Evolutionary conservation across 768 basidiomycete genomes (phyloP).

Genomic region (Lactarius tabidus): DNA sequence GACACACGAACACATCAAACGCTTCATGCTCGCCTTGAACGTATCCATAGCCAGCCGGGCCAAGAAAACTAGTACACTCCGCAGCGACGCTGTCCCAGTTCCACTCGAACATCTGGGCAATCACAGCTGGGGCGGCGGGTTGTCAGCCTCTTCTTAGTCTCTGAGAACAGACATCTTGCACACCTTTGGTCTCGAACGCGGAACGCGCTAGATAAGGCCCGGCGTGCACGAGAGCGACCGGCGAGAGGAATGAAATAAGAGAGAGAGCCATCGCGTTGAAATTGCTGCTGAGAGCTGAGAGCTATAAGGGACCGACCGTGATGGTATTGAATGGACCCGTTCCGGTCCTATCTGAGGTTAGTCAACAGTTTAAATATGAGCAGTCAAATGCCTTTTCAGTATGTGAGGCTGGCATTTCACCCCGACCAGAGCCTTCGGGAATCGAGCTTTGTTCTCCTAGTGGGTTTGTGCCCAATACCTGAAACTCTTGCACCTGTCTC

Average conservation of each 20-base stretch:
- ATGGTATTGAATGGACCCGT: neutral
- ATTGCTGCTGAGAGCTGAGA: neutral
- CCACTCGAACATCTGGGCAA: conserved; percentile 73
- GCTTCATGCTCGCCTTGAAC: conserved; percentile 45
- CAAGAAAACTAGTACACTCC: conserved; percentile 63
- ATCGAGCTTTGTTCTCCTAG: no score
- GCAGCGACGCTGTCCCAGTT: conserved; percentile 48
- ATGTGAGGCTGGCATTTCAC: neutral
- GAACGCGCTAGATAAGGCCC: neutral
- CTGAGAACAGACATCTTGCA: neutral
- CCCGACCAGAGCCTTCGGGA: no score
- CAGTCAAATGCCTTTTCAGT: no score
- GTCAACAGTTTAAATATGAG: neutral
- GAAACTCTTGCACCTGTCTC: no score
- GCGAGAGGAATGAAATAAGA: neutral
- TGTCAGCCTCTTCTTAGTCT: neutral
- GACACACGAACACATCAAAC: neutral
- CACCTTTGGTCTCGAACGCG: neutral
- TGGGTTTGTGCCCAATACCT: no score
- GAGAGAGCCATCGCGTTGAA: neutral
- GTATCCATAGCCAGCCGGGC: conserved; percentile 58
- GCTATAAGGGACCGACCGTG: neutral
- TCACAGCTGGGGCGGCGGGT: conserved; percentile 38
- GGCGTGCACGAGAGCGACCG: neutral
- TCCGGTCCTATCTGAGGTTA: neutral